These are phyloP conservation scores for Hyaloscypha finlandica DNA, from an alignment of 495 filamentous ascomycete species.

Conservation along the genomic window DNA sequence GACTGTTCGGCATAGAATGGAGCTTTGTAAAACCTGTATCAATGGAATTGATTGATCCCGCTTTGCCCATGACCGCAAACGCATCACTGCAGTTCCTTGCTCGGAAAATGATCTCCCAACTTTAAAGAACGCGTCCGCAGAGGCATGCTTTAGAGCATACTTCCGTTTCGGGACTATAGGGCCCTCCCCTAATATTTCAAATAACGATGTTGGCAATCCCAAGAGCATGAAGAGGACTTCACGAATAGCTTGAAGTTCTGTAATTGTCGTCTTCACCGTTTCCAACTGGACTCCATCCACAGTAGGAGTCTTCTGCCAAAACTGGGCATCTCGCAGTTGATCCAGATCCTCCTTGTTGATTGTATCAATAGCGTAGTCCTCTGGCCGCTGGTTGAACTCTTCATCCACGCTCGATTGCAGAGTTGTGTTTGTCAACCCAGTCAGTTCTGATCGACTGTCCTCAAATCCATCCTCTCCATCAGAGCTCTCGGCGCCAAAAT, in stretches of 20 bases:
- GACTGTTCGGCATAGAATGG: conserved; percentile 42
- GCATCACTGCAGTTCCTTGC: conserved; percentile 31
- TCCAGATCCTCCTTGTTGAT: conserved; percentile 46
- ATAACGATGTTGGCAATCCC: conserved; percentile 76
- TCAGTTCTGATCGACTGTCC: conserved; percentile 31
- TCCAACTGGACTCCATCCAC: conserved; percentile 29
- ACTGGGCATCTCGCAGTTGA: conserved; percentile 59
- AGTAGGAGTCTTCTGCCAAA: conserved; percentile 53
- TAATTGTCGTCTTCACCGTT: conserved; percentile 50
- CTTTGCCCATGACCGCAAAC: conserved; percentile 25
- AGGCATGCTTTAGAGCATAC: conserved; percentile 38
- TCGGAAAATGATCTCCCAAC: conserved; percentile 36
- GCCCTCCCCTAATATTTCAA: conserved; percentile 40
- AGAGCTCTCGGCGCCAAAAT: conserved; percentile 70
- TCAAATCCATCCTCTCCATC: conserved; percentile 51
- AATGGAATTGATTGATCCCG: conserved; percentile 44
- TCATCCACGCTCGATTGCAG: conserved; percentile 40
- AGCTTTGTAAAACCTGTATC: conserved; percentile 51
- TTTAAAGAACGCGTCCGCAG: conserved; percentile 33
- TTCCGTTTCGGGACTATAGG: conserved; percentile 17
- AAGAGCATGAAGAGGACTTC: conserved; percentile 84
- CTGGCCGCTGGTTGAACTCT: conserved; percentile 39
- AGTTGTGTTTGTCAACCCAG: conserved; percentile 21
- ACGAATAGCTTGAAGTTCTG: conserved; percentile 73
- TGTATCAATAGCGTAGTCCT: conserved; percentile 37